These are phyloP conservation scores for Globisporangium polare DNA, from an alignment of 352 stramenopile species.

Conservation along the genomic window DNA sequence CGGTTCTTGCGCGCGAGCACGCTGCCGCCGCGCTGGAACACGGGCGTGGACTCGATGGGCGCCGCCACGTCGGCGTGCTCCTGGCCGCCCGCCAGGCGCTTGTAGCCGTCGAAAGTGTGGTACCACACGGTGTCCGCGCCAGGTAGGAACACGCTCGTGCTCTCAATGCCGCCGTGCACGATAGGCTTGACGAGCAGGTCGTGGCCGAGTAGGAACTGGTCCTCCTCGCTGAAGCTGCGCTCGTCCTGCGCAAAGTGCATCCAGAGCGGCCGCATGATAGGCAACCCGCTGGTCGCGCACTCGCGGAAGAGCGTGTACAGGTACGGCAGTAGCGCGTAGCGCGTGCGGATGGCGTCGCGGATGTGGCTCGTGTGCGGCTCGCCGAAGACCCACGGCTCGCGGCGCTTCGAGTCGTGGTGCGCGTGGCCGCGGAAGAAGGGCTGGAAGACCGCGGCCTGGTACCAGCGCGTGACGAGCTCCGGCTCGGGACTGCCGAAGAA, in stretches of 20 bases:
- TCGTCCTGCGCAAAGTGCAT: conserved; percentile 92
- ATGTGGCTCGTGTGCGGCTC: conserved; percentile 91
- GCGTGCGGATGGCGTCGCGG: conserved; percentile 88
- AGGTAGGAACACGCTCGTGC: conserved; percentile 90
- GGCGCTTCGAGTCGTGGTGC: conserved; percentile 97
- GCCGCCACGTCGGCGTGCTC: conserved; percentile 66
- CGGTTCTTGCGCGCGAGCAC: conserved; percentile 96
- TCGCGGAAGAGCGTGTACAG: conserved; percentile 90
- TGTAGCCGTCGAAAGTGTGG: conserved; percentile 75
- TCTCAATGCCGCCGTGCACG: conserved; percentile 71
- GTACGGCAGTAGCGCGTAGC: conserved; percentile 97
- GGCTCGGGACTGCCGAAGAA: conserved; percentile 97
- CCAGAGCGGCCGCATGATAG: conserved; percentile 94
- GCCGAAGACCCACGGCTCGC: conserved; percentile 98
- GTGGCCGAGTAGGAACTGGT: conserved; percentile 94
- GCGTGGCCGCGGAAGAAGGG: conserved; percentile 99
- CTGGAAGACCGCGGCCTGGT: conserved; percentile 94
- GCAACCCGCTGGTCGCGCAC: conserved; percentile 56
- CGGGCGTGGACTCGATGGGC: conserved; percentile 93
- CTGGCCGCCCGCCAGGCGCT: conserved; percentile 47
- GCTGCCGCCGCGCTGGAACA: conserved; percentile 95
- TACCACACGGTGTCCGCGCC: conserved; percentile 86
- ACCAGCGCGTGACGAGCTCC: conserved; percentile 96
- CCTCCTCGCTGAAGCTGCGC: conserved; percentile 84
- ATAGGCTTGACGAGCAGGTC: conserved; percentile 97